Base-by-base conservation (phyloP, 768 basidiomycete genomes). In the Boletus pseudo-olivaceus region DNA sequence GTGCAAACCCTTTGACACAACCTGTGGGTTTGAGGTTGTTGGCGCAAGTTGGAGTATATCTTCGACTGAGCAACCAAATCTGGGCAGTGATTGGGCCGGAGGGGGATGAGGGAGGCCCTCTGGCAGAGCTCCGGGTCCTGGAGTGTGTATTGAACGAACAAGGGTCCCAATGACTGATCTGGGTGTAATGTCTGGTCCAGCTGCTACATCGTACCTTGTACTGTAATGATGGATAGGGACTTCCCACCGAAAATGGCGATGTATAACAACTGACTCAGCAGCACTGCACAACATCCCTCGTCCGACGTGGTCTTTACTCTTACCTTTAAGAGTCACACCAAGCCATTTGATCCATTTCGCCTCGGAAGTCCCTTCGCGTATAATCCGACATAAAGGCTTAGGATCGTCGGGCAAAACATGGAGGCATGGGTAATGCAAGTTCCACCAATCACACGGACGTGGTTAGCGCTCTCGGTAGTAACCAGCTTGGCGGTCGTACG, bases 351-450 rank as follows among this genome's bases (percentile, higher is more conserved):
- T 47, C 41, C 42, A 45, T 34, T 20, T 29, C 44, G 33, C 26
- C 37, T 32, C 33, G 35, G 34, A 44, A 47, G 40, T 37, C 20
- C 41, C 29, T 47, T 33, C 37, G 39, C 35, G 38, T 27, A 33
- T 27, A 38, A 44, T 51, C 39, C 45, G 43, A 47, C 45, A 38
- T 12, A 53, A 45, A 35, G 20, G 48, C 47, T 51, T 27, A 20
- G 40, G 48, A 27, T 53, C 44, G 50, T 55, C 37, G 56, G 49
- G 35, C 1, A 17, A 42, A 65, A 47, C 47, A 90, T 91, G 90
- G 93, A 96, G 68, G 90, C 87, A 32, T 95, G 93, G 94, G 80
- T 97, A 33, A 80, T 80, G 29, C 91, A 94, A 63, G 90, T 98
- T 55, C 94, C 94, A 33, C 94, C 94, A 5, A 83, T 98, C 40